Base-by-base conservation (phyloP, 352 stramenopile genomes). In the Phytophthora ramorum region DNA sequence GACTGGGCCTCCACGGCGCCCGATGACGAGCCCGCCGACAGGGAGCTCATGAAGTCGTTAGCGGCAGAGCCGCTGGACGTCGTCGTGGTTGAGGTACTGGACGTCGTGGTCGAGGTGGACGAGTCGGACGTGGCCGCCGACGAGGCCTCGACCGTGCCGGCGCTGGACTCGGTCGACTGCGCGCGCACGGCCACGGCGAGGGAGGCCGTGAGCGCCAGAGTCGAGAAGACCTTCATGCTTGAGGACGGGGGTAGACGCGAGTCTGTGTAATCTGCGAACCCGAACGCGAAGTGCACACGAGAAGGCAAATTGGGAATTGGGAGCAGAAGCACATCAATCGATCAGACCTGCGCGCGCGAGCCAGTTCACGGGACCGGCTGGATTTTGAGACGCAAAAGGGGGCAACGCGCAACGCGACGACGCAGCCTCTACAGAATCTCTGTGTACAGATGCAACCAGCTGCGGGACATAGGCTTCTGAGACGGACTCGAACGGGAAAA, bases 261-360 rank as follows among this genome's bases (percentile, higher is more conserved):
- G 28, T 30, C 50, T 61, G 35, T 69, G 74, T 71, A 76, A 77
- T 76, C 71, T 68, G 63, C 66, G 52, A 24, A 43, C 58, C 53
- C 69, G 37, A 50, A 66, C 46, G 52, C 30, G 37, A 65, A 63
- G 54, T 61, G 71, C 48, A 60, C 63, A 24, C 59, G 63, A 60
- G 58, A 62, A 77, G 48, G 59, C 63, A 81, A 86, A 79, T 75
- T 73, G 72, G 68, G 46, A 65, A 79, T 67, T 71, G 63, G 66
- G 16, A 35, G 30, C 30, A 17, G 30, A 58, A 44, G 57, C 50
- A 44, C 51, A 68, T 68, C 59, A 66, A 51, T 63, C 62, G 46
- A 20, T 28, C 17, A 43, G 41, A 49, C 40, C 40, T 38, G 16
- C 8, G 13, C 53, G 35, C 13, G 13, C 60, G 43, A 74, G 60